Percentiles rank a stretch among this genome's conserved stretches.
Conservation (phyloP, 2,329 filamentous ascomycete genomes). For the Apiospora malaysiana region DNA sequence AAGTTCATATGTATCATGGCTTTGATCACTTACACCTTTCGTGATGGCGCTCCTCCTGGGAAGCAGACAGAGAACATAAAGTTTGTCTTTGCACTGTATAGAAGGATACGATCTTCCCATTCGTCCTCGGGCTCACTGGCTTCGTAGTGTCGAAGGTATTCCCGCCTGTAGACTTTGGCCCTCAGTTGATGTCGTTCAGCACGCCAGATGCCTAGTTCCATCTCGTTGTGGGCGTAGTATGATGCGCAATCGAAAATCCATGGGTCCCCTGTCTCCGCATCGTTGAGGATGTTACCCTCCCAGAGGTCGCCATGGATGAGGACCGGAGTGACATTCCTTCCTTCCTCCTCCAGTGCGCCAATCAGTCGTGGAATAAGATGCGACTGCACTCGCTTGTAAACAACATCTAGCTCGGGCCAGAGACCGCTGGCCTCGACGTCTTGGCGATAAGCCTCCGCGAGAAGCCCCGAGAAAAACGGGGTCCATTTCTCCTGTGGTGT, state of each 20-base stretch:
- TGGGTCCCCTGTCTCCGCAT: slow-evolving; percentile 35
- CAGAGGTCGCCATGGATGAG: slow-evolving; percentile 30
- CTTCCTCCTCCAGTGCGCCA: slow-evolving; percentile 33
- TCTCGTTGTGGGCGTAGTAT: slow-evolving; percentile 48
- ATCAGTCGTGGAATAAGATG: slow-evolving; percentile 41
- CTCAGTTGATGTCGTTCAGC: slow-evolving; percentile 25
- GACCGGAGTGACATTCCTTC: slow-evolving; percentile 21
- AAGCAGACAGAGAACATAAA: slow-evolving; percentile 29
- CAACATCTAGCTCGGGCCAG: slow-evolving; percentile 38
- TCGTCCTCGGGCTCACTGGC: slow-evolving; percentile 37
- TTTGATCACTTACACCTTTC: slow-evolving; percentile 21
- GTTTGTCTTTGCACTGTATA: slow-evolving; percentile 33
- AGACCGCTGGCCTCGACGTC: slow-evolving; percentile 40
- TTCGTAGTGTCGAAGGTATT: slow-evolving; percentile 32
- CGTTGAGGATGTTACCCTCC: slow-evolving; percentile 46
- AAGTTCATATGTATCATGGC: neutral
- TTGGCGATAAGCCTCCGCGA: slow-evolving; percentile 36
- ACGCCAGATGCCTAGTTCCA: slow-evolving; percentile 32
- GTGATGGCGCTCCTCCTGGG: slow-evolving; percentile 17
- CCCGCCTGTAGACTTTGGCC: slow-evolving; percentile 24
- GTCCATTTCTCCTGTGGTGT: slow-evolving; percentile 48
- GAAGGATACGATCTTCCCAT: slow-evolving; percentile 39
- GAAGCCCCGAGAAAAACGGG: slow-evolving; percentile 42
- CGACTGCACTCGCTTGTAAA: slow-evolving; percentile 29
- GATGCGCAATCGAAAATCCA: slow-evolving; percentile 45